Evolutionary conservation across 495 filamentous ascomycete genomes (phyloP).

Genomic region (Parathielavia hyrcaniae): DNA sequence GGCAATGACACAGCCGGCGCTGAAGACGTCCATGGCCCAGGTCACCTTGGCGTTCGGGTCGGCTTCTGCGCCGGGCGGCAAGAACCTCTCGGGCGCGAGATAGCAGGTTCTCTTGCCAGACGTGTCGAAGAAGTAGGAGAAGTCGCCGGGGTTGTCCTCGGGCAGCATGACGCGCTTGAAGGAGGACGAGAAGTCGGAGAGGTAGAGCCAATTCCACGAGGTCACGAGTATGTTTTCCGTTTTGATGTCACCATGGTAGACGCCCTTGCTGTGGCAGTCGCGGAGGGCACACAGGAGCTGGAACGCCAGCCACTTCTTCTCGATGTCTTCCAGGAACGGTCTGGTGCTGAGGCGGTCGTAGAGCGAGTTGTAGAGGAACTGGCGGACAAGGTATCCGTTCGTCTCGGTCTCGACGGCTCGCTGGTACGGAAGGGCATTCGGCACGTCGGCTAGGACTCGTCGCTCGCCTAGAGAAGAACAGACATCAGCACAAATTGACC

Average conservation of each 20-base stretch:
- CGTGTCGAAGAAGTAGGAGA: conserved; percentile 95
- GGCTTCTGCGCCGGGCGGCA: conserved; percentile 59
- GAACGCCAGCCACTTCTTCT: conserved; percentile 98
- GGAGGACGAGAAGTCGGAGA: conserved; percentile 89
- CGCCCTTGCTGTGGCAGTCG: conserved; percentile 83
- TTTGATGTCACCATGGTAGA: conserved; percentile 98
- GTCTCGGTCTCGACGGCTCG: conserved; percentile 82
- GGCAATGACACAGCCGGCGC: conserved; percentile 92
- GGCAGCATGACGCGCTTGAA: conserved; percentile 95
- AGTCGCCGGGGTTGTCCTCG: conserved; percentile 94
- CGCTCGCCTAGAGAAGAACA: conserved; percentile 60
- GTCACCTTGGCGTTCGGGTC: conserved; percentile 51
- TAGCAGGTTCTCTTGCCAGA: conserved; percentile 93
- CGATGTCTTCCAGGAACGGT: conserved; percentile 94
- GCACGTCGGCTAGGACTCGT: conserved; percentile 68
- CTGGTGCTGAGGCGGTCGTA: conserved; percentile 96
- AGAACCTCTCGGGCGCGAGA: conserved; percentile 87
- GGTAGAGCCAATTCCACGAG: conserved; percentile 99
- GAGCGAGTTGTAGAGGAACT: conserved; percentile 91
- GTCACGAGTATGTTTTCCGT: conserved; percentile 94
- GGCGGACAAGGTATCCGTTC: conserved; percentile 90
- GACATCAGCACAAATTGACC: conserved; percentile 20
- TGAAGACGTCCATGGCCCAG: conserved; percentile 99
- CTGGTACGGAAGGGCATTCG: conserved; percentile 88
- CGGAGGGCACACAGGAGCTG: conserved; percentile 89